These are phyloP conservation scores for Calendula officinalis DNA, from an alignment of 129 eudicot genomes.

Conservation along the genomic window DNA sequence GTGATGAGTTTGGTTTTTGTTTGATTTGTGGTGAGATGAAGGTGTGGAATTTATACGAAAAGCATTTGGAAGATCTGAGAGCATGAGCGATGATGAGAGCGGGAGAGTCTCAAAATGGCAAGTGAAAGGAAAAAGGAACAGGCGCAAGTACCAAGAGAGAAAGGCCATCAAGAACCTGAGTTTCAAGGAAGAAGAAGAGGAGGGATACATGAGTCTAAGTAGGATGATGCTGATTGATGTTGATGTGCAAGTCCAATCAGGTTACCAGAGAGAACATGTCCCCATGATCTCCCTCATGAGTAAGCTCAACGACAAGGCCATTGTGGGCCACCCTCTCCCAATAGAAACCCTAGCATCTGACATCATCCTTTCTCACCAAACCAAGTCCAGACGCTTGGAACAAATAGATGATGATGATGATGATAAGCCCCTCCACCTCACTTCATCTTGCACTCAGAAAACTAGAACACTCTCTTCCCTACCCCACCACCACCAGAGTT, in stretches of 20 bases:
- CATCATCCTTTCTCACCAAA: slow-evolving; percentile 35
- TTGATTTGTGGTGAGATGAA: slow-evolving; percentile 53
- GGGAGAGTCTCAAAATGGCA: slow-evolving; percentile 77
- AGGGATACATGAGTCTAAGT: no score
- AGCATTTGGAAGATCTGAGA: slow-evolving; percentile 55
- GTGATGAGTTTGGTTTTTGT: not conserved
- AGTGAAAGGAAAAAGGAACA: slow-evolving; percentile 79
- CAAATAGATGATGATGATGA: slow-evolving; percentile 27
- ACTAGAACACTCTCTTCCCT: slow-evolving; percentile 69
- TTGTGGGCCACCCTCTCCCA: slow-evolving; percentile 93
- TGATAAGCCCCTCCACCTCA: slow-evolving; percentile 14
- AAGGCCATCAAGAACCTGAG: slow-evolving; percentile 29
- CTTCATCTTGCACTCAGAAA: slow-evolving; percentile 55
- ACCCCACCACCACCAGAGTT: slow-evolving; percentile 32
- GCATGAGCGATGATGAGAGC: slow-evolving; percentile 47
- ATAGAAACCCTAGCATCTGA: slow-evolving; percentile 68
- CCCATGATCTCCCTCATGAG: slow-evolving; percentile 91
- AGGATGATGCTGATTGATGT: slow-evolving; percentile 79
- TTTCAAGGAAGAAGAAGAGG: slow-evolving; percentile 25
- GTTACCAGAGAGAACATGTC: slow-evolving; percentile 74
- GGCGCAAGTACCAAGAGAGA: slow-evolving; percentile 48
- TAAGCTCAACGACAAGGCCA: slow-evolving; percentile 84
- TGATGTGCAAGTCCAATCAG: slow-evolving; percentile 74
- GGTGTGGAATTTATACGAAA: slow-evolving; percentile 64
- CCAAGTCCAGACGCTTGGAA: slow-evolving; percentile 60